A percentile compares a stretch with the other conserved stretches of the same genome.
Conservation (phyloP, 2,329 filamentous ascomycete genomes). For the Aquanectria penicillioides region DNA sequence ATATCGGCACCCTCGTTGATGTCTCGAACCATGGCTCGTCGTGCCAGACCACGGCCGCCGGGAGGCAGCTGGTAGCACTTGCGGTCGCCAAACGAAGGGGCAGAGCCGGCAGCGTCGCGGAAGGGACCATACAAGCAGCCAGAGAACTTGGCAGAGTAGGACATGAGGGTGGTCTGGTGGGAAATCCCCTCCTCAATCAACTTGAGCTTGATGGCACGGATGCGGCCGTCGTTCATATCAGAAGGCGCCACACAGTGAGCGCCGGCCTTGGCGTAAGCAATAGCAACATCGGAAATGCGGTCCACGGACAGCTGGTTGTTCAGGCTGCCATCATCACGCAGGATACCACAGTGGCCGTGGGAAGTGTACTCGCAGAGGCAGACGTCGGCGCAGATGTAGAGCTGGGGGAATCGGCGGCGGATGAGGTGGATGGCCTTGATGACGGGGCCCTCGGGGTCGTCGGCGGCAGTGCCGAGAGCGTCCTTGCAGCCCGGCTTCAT, state of each 20-base stretch:
- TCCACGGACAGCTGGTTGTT: conserved; percentile 96
- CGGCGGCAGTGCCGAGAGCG: conserved; percentile 88
- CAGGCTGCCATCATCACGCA: conserved; percentile 89
- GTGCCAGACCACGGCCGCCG: conserved; percentile 88
- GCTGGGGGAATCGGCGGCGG: conserved; percentile 83
- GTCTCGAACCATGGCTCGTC: conserved; percentile 89
- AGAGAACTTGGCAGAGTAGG: conserved; percentile 97
- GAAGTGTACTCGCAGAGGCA: conserved; percentile 99
- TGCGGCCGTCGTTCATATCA: conserved; percentile 98
- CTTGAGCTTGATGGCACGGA: conserved; percentile 97
- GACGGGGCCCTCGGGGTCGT: conserved; percentile 92
- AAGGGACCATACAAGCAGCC: conserved; percentile 97
- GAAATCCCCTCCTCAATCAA: conserved; percentile 94
- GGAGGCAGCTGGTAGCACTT: conserved; percentile 97
- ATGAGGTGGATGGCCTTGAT: conserved; percentile 87
- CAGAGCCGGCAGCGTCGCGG: conserved; percentile 92
- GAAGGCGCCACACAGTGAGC: conserved; percentile 97
- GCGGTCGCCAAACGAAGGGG: conserved; percentile 91
- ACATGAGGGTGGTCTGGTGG: conserved; percentile 94
- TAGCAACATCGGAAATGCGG: conserved; percentile 95
- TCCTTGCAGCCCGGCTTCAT: conserved; percentile 85
- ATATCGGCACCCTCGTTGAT: conserved; percentile 95
- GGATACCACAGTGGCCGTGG: conserved; percentile 96
- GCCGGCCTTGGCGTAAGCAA: conserved; percentile 94
- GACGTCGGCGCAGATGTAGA: conserved; percentile 93